A percentile compares a stretch with the other conserved stretches of the same genome.
Conservation (phyloP, 495 filamentous ascomycete genomes). For the Penicillium ucsense region DNA sequence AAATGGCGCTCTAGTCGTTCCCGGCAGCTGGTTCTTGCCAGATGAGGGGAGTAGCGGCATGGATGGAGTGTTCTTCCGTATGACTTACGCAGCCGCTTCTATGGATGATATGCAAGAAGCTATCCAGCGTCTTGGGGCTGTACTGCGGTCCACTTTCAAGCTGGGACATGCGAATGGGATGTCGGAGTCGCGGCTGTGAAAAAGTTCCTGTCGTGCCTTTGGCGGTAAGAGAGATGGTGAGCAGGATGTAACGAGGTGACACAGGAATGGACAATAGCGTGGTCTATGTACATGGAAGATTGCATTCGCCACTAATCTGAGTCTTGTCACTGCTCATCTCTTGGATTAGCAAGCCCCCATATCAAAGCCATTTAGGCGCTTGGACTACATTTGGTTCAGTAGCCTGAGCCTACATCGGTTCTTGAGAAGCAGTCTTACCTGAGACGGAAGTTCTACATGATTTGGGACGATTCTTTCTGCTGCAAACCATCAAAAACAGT, state of each 20-base stretch:
- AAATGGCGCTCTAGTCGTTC: not conserved
- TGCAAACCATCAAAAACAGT: no score
- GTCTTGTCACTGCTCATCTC: no score
- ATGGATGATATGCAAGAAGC: slow-evolving; percentile 1
- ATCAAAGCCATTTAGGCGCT: no score
- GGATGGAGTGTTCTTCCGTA: slow-evolving; percentile 2
- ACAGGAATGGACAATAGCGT: not conserved
- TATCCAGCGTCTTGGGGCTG: not conserved
- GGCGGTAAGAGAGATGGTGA: not conserved
- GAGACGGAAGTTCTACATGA: no score
- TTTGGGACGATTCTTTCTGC: no score
- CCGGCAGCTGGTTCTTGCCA: not conserved
- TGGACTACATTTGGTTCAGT: no score
- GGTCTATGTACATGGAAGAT: no score
- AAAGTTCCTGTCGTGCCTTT: not conserved
- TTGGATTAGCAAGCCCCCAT: no score
- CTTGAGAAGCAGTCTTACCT: no score
- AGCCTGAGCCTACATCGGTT: no score
- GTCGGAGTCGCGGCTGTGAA: not conserved
- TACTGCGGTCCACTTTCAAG: not conserved
- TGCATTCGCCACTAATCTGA: no score
- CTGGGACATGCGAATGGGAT: not conserved
- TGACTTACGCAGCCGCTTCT: slow-evolving; percentile 1
- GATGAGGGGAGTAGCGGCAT: not conserved
- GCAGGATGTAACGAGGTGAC: not conserved